Evolutionary conservation across 768 basidiomycete species (phyloP).

Genomic region (Termitomyces sp.): DNA sequence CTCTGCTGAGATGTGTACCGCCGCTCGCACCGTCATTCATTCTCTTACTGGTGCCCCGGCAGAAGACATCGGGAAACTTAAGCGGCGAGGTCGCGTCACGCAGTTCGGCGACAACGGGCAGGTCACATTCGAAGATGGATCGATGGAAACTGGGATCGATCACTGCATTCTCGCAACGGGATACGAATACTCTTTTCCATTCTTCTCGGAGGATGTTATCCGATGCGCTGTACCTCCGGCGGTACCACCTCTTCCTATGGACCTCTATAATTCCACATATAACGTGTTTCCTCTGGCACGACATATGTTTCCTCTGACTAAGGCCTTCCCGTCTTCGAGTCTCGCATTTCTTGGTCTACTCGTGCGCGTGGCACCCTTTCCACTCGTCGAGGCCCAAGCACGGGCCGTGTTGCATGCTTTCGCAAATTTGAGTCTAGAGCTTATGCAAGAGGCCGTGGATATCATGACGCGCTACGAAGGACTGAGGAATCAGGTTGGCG

Average conservation of each 20-base stretch:
- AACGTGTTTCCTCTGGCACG: slow-evolving; percentile 67
- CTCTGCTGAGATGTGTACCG: slow-evolving; percentile 45
- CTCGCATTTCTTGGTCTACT: slow-evolving; percentile 66
- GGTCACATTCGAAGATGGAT: slow-evolving; percentile 57
- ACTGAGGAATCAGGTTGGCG: slow-evolving; percentile 27
- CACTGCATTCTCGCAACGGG: slow-evolving; percentile 74
- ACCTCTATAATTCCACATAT: slow-evolving; percentile 59
- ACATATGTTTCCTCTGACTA: slow-evolving; percentile 62
- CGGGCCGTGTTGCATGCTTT: slow-evolving; percentile 55
- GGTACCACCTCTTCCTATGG: slow-evolving; percentile 41
- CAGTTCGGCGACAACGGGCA: slow-evolving; percentile 35
- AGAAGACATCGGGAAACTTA: slow-evolving; percentile 28
- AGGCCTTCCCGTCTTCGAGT: slow-evolving; percentile 36
- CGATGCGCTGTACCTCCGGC: slow-evolving; percentile 32
- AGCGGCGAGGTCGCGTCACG: slow-evolving; percentile 35
- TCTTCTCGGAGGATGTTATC: slow-evolving; percentile 38
- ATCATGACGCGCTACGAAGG: slow-evolving; percentile 43
- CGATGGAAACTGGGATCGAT: slow-evolving; percentile 48
- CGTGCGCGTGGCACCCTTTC: slow-evolving; percentile 62
- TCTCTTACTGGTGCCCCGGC: slow-evolving; percentile 36
- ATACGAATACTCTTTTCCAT: slow-evolving; percentile 61
- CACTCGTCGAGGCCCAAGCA: slow-evolving; percentile 75
- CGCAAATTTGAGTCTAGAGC: slow-evolving; percentile 46
- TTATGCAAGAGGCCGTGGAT: slow-evolving; percentile 38
- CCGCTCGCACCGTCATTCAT: slow-evolving; percentile 45